Percentiles rank a stretch among this genome's conserved stretches.
phyloP scores from a whole-genome alignment of 1,139 yeast species.

The Diutina rugosa region DNA sequence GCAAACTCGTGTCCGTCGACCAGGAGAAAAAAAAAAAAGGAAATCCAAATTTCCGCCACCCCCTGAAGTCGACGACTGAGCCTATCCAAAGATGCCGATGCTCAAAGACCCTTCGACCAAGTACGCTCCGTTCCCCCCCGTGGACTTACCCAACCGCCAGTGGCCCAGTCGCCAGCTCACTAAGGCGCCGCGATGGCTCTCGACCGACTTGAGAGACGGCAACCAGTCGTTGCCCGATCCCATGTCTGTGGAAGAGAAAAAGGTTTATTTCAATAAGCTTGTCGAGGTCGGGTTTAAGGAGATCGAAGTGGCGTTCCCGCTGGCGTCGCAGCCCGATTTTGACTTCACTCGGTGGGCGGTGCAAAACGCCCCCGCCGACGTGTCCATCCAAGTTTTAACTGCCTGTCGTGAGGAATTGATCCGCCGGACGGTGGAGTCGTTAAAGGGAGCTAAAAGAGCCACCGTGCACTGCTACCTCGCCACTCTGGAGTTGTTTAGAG shows the following conservation, averaged over 20 bases:
- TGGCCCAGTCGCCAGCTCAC: background rate
- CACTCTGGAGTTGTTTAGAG: background rate
- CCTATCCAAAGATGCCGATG: background rate
- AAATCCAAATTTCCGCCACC: too few relatives aligned
- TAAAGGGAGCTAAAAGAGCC: conserved; percentile 1
- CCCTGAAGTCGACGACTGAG: background rate
- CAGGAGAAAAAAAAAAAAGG: too few relatives aligned
- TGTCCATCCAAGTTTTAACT: background rate
- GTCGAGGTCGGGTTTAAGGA: conserved; percentile 2
- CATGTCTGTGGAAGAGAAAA: conserved; percentile 2
- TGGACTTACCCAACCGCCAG: conserved; percentile 2
- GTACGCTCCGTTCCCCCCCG: background rate
- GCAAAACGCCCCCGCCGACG: background rate
- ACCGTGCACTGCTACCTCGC: conserved; percentile 1
- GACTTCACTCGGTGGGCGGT: conserved; percentile 2
- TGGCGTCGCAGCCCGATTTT: background rate
- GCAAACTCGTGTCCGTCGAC: too few relatives aligned
- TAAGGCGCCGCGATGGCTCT: conserved; percentile 1
- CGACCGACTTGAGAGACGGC: conserved; percentile 2
- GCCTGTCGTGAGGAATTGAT: conserved; percentile 1
- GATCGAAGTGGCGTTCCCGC: conserved; percentile 2
- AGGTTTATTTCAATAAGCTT: conserved; percentile 1
- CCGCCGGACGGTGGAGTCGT: background rate
- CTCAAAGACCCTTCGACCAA: conserved; percentile 1
- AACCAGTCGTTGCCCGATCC: conserved; percentile 3